Conservation (phyloP, 352 stramenopile species). For the Phytophthora pseudosyringae region DNA sequence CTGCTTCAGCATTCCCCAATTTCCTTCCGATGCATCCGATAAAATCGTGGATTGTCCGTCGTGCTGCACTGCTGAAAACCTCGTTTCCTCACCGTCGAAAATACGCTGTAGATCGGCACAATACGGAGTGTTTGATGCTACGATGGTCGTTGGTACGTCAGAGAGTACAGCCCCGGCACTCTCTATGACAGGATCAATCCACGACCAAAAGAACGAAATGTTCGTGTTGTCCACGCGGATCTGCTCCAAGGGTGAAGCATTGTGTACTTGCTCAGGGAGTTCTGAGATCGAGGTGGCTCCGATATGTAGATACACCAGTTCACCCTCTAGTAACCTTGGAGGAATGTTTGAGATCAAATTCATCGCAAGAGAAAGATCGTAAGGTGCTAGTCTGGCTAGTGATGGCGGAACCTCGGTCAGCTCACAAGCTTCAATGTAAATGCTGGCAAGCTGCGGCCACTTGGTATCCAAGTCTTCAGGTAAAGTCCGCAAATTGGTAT, state of each 20-base stretch:
- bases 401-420: slow-evolving; percentile 20
- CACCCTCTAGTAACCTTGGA: slow-evolving; percentile 22
- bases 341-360: slow-evolving; percentile 31
- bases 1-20: slow-evolving; percentile 15
- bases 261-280: slow-evolving; percentile 22
- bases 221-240: slow-evolving; percentile 31
- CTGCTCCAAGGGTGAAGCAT: slow-evolving; percentile 16
- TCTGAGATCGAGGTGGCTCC: slow-evolving; percentile 16
- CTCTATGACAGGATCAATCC: slow-evolving; percentile 31
- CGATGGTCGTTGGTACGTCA: slow-evolving; percentile 18
- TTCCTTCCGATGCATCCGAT: neutral
- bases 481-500: slow-evolving; percentile 42
- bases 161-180: slow-evolving; percentile 10
- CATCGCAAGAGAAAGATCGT: slow-evolving; percentile 25
- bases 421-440: slow-evolving; percentile 33
- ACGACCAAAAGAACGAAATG: slow-evolving; percentile 31
- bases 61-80: slow-evolving; percentile 5
- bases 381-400: slow-evolving; percentile 21
- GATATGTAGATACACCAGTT: slow-evolving; percentile 24
- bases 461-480: slow-evolving; percentile 46
- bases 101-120: slow-evolving; percentile 16
- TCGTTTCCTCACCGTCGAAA: slow-evolving; percentile 5
- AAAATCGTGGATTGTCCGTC: slow-evolving; percentile 8
- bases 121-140: slow-evolving; percentile 31
- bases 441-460: slow-evolving; percentile 39